Evolutionary conservation across 2,329 filamentous ascomycete genomes (phyloP), one percentile per base, ranked within the genome.

Genomic region (Hysterium pulicare): DNA sequence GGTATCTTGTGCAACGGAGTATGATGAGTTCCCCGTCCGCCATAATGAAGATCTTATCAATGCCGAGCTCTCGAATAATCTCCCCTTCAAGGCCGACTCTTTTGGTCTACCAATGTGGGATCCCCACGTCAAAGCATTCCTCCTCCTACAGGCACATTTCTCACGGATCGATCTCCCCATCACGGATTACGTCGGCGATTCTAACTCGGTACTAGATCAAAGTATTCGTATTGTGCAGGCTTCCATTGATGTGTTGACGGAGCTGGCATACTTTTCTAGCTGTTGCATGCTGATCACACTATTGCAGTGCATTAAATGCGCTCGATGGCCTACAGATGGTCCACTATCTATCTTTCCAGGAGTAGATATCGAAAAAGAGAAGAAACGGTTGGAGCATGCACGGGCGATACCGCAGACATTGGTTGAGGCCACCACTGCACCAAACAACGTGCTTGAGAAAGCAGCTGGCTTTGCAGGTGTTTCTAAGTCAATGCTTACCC

Each of bases 31-130:
- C 0, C 93, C 93, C 0, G 93, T 98, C 19, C 88, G 93, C 5
- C 93, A 98, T 71, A 98, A 98, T 61, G 93, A 98, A 70, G 94
- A 98, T 61, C 81, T 98, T 33, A 90, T 98, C 74, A 98, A 98
- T 62, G 87, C 81, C 3, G 89, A 96, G 54, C 76, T 98, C 3
- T 89, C 90, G 5, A 81, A 83, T 44, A 89, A 90, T 48, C 73
- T 98, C 1, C 87, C 90, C 0, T 81, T 93, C 40, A 69, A 75
- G 22, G 78, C 77, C 4, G 77, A 82, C 15, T 66, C 70, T 15
- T 76, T 84, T 54, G 83, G 82, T 8, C 72, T 96, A 31, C 91
- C 91, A 1, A 87, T 98, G 83, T 98, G 93, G 93, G 93, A 98
- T 71, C 93, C 93, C 0, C 93, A 98, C 62, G 89, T 97, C 61